Base-by-base conservation (phyloP, 2,329 filamentous ascomycete genomes). In the Calonectria multiphialidica region DNA sequence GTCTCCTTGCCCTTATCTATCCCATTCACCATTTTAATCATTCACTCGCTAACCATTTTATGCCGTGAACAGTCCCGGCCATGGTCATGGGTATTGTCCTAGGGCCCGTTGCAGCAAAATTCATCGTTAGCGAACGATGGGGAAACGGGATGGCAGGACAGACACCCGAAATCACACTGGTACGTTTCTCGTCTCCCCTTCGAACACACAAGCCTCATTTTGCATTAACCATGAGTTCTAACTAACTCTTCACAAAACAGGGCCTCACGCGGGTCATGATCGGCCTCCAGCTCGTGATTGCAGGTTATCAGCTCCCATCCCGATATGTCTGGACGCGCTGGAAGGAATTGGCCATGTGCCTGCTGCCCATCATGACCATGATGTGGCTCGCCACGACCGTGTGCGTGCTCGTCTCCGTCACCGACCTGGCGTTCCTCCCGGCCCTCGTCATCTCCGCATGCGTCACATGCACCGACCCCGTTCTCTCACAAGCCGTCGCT, bases 401-500 rank as follows among this genome's bases (percentile, higher is more conserved):
- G 2, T 92, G 90, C 72, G 85, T 92, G 53, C 80, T 90, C 40
- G 83, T 88, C 7, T 88, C 87, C 10, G 83, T 92, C 2, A 90
- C 90, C 0, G 88, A 89, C 28, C 72, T 92, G 10, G 87, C 87
- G 0, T 83, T 90, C 18, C 83, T 90, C 2, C 83, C 88, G 2
- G 86, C 88, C 1, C 82, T 92, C 44, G 89, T 90, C 21, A 90
- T 92, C 70, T 90, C 86, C 2, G 89, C 90, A 0, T 91, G 89
- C 62, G 90, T 92, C 12, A 91, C 90, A 2, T 91, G 87, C 68
- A 92, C 90, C 0, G 91, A 92, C 71, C 90, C 90, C 0, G 85
- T 92, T 21, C 82, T 92, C 4, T 91, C 90, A 0, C 90, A 92
- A 75, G 89, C 90, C 28, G 86, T 92, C 15, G 91, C 90, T 21